These are phyloP conservation scores for Chrysochromulina tobinii DNA, from an alignment of 78 protist species.

Conservation along the genomic window DNA sequence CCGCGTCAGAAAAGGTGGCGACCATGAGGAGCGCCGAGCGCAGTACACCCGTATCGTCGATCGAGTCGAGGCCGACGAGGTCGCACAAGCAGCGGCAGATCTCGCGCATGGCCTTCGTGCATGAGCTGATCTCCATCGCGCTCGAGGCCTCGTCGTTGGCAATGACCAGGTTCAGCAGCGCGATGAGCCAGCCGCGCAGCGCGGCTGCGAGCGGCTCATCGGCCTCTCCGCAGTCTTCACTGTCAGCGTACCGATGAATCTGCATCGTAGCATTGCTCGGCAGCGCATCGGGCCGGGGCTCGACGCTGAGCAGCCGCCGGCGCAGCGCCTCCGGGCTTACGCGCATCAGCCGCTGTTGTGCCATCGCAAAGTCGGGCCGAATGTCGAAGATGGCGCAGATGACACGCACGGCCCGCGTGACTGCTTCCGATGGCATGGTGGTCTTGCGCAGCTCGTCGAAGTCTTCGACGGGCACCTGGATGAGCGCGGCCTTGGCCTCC, in stretches of 20 bases:
- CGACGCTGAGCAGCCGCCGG: not conserved
- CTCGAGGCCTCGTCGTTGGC: not conserved
- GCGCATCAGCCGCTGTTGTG: not conserved
- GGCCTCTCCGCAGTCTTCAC: not conserved
- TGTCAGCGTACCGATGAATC: no score
- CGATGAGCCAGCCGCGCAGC: not conserved
- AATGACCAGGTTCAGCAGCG: not conserved
- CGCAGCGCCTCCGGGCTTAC: not conserved
- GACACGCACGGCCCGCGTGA: not conserved
- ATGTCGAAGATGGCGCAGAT: not conserved
- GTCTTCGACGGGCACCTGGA: not conserved
- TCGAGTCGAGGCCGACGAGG: not conserved
- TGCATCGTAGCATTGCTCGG: no score
- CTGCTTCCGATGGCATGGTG: not conserved
- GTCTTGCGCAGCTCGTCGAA: not conserved
- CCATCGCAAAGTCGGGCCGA: not conserved
- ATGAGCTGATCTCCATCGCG: not conserved
- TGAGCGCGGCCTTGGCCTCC: no score
- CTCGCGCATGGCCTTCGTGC: not conserved
- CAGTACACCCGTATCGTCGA: not conserved
- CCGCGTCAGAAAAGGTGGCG: no score
- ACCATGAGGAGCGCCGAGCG: no score
- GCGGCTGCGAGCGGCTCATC: not conserved
- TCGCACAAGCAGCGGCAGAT: not conserved
- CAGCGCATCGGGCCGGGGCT: no score